Evolutionary conservation across 2,329 filamentous ascomycete genomes (phyloP), one percentile per base, ranked within the genome.

Genomic region (Cadophora gregata): DNA sequence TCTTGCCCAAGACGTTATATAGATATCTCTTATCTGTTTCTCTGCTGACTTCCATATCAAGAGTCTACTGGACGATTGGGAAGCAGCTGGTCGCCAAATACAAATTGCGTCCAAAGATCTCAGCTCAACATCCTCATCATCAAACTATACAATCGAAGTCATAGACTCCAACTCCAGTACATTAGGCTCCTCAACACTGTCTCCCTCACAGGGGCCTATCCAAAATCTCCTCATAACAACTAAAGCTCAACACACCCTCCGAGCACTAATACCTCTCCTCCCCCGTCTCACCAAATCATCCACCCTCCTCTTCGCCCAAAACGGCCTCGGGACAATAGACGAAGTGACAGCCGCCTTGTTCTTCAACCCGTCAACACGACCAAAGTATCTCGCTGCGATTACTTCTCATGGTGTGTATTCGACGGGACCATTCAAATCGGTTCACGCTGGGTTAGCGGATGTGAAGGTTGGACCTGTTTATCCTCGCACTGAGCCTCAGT

Each of bases 221-320:
- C 42, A 47, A 69, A 92, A 93, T 75, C 84, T 97, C 50, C 88
- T 98, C 69, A 81, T 97, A 27, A 85, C 91, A 2, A 92, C 90
- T 33, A 97, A 97, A 78, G 87, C 93, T 0, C 81, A 86, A 2
- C 80, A 86, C 45, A 91, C 92, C 0, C 77, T 92, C n/a, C 80
- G 84, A 1, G 90, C 91, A 48, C 79, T 84, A 5, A 82, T 84
- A 61, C 76, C 81, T 21, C 78, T 97, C 16, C 81, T 85, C 7
- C 79, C 85, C 0, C 86, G 97, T 62, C 84, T 89, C 2, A 84
- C 88, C 69, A 78, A 80, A 3, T 78, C 83, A 3, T 92, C 89
- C n/a, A 91, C 92, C 0, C 86, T 97, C n/a, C 83, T 90, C 14
- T 92, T 97, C 73, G 81, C 93, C 27, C 94, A 97, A 73, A 97